phyloP scores from a whole-genome alignment of 345 rosid species.

The Geranium brycei region DNA sequence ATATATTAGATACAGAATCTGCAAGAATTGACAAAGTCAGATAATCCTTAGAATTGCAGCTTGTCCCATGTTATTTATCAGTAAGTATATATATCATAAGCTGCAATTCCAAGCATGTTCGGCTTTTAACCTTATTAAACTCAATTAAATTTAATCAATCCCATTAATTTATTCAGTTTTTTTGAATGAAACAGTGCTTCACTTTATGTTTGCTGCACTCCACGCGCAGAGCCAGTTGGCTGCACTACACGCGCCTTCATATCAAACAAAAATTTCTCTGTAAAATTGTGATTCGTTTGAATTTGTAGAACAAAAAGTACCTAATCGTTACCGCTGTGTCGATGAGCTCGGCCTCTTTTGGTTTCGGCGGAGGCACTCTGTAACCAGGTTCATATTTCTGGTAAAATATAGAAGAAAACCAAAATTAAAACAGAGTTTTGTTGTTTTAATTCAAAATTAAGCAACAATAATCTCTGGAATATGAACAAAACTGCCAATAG shows the following conservation, averaged over 20 bases:
- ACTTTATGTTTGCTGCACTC: no score
- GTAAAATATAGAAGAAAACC: background rate
- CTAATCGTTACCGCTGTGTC: constrained; percentile 52
- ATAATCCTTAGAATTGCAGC: constrained; percentile 2
- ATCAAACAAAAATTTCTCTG: background rate
- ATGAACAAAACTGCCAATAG: background rate
- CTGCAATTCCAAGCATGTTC: constrained; percentile 11
- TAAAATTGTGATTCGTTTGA: no score
- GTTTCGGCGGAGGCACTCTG: constrained; percentile 36
- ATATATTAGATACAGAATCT: background rate
- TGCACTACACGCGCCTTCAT: background rate
- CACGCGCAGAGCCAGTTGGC: background rate
- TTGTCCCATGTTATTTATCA: constrained; percentile 1
- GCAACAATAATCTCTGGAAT: background rate
- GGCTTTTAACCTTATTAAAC: background rate
- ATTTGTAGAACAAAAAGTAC: constrained; percentile 15
- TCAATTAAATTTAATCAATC: background rate
- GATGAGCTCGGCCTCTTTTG: constrained; percentile 37
- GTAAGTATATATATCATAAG: constrained; percentile 11
- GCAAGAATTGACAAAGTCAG: background rate
- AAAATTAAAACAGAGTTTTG: background rate
- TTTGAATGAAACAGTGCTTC: background rate
- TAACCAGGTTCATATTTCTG: constrained; percentile 75
- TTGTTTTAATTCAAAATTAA: background rate
- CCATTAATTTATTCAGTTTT: background rate